Conservation (phyloP, 1,284 basidiomycete genomes). For the Moesziomyces sp. region DNA sequence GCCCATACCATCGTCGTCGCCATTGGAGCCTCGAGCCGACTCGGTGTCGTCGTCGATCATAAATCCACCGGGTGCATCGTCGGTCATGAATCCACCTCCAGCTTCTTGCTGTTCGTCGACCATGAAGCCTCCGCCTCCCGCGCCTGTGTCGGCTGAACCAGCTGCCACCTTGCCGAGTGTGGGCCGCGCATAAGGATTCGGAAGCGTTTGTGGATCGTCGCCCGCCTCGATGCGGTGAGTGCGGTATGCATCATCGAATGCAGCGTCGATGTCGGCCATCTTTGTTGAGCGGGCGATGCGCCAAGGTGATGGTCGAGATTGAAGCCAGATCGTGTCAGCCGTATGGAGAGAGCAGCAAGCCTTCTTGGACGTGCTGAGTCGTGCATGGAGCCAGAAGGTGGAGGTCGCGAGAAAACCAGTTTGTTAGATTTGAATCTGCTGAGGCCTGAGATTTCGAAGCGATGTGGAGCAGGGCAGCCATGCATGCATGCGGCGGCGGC, state of each 20-base stretch:
- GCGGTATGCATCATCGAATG: conserved; percentile 54
- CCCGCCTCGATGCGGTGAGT: conserved; percentile 40
- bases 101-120: background rate
- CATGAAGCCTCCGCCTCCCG: conserved; percentile 42
- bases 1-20: background rate
- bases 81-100: conserved; percentile 18
- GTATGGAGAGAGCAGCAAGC: background rate
- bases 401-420: conserved; percentile 1
- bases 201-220: conserved; percentile 38
- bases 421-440: too few relatives aligned
- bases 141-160: background rate
- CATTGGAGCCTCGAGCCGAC: background rate
- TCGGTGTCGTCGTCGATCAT: conserved; percentile 2
- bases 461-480: too few relatives aligned
- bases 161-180: background rate
- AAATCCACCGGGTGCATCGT: conserved; percentile 4
- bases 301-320: too few relatives aligned
- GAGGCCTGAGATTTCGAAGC: too few relatives aligned
- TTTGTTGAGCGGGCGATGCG: background rate
- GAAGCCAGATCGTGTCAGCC: background rate
- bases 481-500: too few relatives aligned
- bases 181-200: conserved; percentile 40
- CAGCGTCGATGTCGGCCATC: conserved; percentile 36
- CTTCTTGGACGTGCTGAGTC: conserved; percentile 15
- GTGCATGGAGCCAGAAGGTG: conserved; percentile 18